Conservation (phyloP, 2,329 filamentous ascomycete species). For the Neofusicoccum ribis region DNA sequence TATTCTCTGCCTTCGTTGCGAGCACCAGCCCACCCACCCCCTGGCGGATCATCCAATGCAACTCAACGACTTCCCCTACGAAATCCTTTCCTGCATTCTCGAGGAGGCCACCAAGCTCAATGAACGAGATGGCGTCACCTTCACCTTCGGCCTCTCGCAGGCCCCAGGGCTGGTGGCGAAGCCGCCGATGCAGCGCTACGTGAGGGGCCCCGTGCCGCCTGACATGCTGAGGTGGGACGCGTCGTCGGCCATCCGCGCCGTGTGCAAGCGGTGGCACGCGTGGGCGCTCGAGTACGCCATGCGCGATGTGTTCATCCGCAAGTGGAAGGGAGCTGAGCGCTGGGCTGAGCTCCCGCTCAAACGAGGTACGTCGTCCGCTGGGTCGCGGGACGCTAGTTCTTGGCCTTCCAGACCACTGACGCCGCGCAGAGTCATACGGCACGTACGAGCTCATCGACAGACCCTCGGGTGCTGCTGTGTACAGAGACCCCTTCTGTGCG, state of each 20-base stretch:
- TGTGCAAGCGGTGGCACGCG: conserved; percentile 54
- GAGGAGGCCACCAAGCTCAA: conserved; percentile 50
- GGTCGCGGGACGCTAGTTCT: too few species aligned
- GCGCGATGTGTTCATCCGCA: conserved; percentile 52
- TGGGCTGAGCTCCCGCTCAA: conserved; percentile 51
- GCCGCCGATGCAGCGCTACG: conserved; percentile 49
- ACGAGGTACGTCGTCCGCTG: conserved; percentile 28
- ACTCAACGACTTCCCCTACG: conserved; percentile 53
- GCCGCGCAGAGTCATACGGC: conserved; percentile 38
- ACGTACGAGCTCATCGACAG: conserved; percentile 52
- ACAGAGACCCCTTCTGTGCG: conserved; percentile 51
- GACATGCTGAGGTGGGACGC: conserved; percentile 55
- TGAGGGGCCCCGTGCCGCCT: conserved; percentile 52
- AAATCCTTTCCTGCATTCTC: conserved; percentile 55
- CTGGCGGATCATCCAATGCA: conserved; percentile 36
- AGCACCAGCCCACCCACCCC: neutral
- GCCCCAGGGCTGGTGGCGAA: conserved; percentile 49
- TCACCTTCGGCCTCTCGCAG: conserved; percentile 55
- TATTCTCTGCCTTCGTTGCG: too few species aligned
- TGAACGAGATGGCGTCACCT: conserved; percentile 48
- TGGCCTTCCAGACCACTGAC: neutral
- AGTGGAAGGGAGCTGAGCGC: conserved; percentile 55
- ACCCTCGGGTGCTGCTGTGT: conserved; percentile 48
- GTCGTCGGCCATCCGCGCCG: conserved; percentile 49
- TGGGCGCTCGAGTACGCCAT: conserved; percentile 55